Base-by-base conservation (phyloP, 768 basidiomycete species). In the Podaxis rugospora region DNA sequence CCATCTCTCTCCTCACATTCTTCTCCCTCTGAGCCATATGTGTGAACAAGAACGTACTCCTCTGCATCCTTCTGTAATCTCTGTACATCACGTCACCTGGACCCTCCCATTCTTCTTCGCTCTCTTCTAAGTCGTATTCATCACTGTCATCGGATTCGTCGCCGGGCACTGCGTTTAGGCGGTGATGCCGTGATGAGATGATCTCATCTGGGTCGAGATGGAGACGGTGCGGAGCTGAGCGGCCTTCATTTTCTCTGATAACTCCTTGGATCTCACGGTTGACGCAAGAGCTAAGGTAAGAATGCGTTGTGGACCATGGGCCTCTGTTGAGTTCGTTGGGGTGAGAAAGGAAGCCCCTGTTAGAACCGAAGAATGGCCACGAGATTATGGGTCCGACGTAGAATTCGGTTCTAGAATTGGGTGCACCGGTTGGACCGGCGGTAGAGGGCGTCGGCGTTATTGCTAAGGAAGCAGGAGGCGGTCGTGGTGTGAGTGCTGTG, bases 331-430 rank as follows among this genome's bases (percentile, higher is more conserved):
- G 78, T 65, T 92, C 89, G 21, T 77, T 74, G 2, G 86, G 86
- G 65, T 89, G 88, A 2, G 72, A 65, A 23, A 91, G 80, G 61
- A 90, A 87, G 35, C 92, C 92, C 42, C 92, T 81, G 64, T 88
- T 86, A 3, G 90, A 88, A 50, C 92, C 92, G 69, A 94, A 94
- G 79, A 93, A 94, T 1, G 92, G 89, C 92, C 92, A 94, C 2
- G 91, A 92, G 53, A 93, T 83, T 67, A 94, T 93, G 6, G 89
- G 88, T 3, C 92, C 92, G 47, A 93, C 78, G 53, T 87, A 83
- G 71, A 80, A 83, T 54, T 80, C 76, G 37, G 50, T 62, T 51
- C 32, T 47, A n/a, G 47, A 25, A 21, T 49, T 13, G 35, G 47
- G 7, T 49, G 21, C 11, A 49, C 47, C 10, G 42, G 42, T 18